These are phyloP conservation scores for Dactylellina parvicollis DNA, from an alignment of 2,329 filamentous ascomycete species.

Conservation along the genomic window DNA sequence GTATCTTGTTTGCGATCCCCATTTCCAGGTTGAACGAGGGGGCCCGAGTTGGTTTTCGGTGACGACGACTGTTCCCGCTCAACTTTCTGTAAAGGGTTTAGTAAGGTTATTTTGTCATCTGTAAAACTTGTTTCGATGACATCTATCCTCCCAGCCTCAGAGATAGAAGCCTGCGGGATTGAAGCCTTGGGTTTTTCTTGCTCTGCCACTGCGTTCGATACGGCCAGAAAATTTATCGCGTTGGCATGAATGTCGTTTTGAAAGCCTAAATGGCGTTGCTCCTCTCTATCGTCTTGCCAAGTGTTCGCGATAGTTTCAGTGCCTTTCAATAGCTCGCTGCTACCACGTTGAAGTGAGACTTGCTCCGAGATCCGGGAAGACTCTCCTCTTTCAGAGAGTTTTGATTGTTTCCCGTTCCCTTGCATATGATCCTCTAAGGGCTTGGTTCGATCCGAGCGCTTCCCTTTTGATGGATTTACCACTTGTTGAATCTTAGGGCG, in stretches of 20 bases:
- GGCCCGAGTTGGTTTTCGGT: neutral
- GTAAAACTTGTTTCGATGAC: too few relatives aligned
- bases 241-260: too few relatives aligned
- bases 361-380: neutral
- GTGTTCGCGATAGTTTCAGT: neutral
- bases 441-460: slow-evolving; percentile 3
- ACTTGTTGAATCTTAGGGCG: neutral
- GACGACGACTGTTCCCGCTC: neutral
- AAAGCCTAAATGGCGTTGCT: neutral
- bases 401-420: neutral
- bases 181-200: too few relatives aligned
- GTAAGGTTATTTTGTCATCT: too few relatives aligned
- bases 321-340: neutral
- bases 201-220: too few relatives aligned
- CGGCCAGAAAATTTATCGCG: too few relatives aligned
- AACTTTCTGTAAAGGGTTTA: too few relatives aligned
- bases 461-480: slow-evolving; percentile 1
- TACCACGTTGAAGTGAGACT: neutral
- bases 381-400: neutral
- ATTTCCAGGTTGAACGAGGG: slow-evolving; percentile 27
- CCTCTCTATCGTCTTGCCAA: neutral
- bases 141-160: too few relatives aligned
- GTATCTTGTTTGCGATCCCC: slow-evolving; percentile 11
- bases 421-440: slow-evolving; percentile 38
- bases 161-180: too few relatives aligned